Conservation (phyloP, 2,329 filamentous ascomycete species). For the Scedosporium aurantiacum region DNA sequence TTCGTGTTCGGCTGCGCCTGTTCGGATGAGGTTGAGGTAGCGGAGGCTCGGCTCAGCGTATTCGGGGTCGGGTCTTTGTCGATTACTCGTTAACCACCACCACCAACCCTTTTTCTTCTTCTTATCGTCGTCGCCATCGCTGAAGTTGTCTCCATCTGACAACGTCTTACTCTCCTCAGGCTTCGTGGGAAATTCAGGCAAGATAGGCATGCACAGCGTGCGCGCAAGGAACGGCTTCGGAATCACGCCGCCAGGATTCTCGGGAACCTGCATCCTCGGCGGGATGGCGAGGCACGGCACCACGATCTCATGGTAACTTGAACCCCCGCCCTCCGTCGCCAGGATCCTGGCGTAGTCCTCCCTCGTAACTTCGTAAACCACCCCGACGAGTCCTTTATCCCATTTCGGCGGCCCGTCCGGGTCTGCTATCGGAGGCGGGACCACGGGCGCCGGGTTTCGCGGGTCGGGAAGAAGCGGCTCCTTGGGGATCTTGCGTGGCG, state of each 20-base stretch:
- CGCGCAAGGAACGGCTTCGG: constrained; percentile 66
- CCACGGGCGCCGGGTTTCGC: constrained; percentile 7
- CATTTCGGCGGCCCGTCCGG: constrained; percentile 31
- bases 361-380: constrained; percentile 87
- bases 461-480: constrained; percentile 18
- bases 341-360: constrained; percentile 79
- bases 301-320: constrained; percentile 72
- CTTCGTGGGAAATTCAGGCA: constrained; percentile 24
- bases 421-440: constrained; percentile 8
- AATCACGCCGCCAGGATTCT: constrained; percentile 43
- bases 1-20: constrained; percentile 69
- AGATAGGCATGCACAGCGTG: constrained; percentile 64
- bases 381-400: constrained; percentile 77
- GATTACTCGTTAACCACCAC: constrained; percentile 31
- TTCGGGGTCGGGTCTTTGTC: constrained; percentile 49
- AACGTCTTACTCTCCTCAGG: constrained; percentile 16
- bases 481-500: constrained; percentile 42
- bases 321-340: constrained; percentile 78
- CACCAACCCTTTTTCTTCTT: constrained; percentile 23
- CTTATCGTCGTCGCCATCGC: background rate
- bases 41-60: constrained; percentile 77
- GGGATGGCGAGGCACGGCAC: constrained; percentile 67
- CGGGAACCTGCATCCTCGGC: constrained; percentile 47
- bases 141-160: constrained; percentile 5
- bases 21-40: constrained; percentile 69